Base-by-base conservation (phyloP, 371 early-diverging fungal species). In the Syncephalastrum sp. region DNA sequence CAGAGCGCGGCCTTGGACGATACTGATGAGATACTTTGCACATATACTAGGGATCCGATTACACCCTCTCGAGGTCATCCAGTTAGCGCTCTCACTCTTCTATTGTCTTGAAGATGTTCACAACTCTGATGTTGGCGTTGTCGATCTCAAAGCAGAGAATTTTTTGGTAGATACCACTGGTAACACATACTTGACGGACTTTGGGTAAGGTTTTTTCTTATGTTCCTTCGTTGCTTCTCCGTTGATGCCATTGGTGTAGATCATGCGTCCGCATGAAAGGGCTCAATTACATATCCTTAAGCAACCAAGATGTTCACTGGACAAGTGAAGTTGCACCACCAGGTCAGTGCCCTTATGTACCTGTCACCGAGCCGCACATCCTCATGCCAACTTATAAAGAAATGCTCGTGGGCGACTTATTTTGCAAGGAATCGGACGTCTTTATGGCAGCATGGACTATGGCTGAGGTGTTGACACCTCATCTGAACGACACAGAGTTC, bases 121-220 rank as follows among this genome's bases (percentile, higher is more conserved):
- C 47, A 42, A 41, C 0, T 42, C 68, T 1, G 55, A 57, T 16
- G 65, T 75, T 44, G 75, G 75, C 4, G 60, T 75, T 38, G 66
- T 75, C 7, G 75, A 75, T 52, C 42, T 75, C 3, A 75, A 75
- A 42, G 43, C 72, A 5, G 75, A 75, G 27, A 75, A 75, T 47
- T 65, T 72, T 8, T 38, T 75, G 54, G 61, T 72, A 27, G 72
- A 71, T 25, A 33, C 61, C 8, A 45, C 57, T 16, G 72, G 75
- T 4, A 47, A 69, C 13, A 68, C 64, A 3, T 75, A 64, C 61
- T 12, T 75, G 2, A 72, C 75, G 10, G 75, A 75, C 48, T 72
- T 75, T 44, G 75, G 72, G 63, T 65, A 56, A 62, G 42, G 15
- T 51, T 6, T 12, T 33, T 33, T 10, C 12, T 33, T 33, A 10